Percentiles rank a stretch among this genome's conserved stretches.
phyloP scores from a whole-genome alignment of 768 basidiomycete genomes.

The Mycena alexandri region DNA sequence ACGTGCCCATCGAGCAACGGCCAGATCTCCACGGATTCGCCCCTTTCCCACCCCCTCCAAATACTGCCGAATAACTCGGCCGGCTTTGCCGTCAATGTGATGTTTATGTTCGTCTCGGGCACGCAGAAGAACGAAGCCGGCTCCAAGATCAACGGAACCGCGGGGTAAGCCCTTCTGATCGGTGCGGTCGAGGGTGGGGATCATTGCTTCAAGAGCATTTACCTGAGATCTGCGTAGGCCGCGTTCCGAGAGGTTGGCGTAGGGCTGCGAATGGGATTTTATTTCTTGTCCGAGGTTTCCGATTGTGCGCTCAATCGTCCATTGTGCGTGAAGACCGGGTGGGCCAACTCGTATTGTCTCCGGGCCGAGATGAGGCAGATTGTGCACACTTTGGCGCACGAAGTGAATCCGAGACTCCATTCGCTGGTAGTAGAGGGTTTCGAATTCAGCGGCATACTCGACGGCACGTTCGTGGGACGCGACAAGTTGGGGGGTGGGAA shows the following conservation, averaged over 20 bases:
- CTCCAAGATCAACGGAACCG: slow-evolving; percentile 23
- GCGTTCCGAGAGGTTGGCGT: slow-evolving; percentile 37
- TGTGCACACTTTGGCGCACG: slow-evolving; percentile 30
- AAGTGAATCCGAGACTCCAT: slow-evolving; percentile 30
- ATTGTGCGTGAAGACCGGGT: slow-evolving; percentile 18
- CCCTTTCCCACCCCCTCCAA: neutral
- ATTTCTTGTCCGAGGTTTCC: slow-evolving; percentile 37
- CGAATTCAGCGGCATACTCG: slow-evolving; percentile 34
- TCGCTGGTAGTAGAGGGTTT: slow-evolving; percentile 32
- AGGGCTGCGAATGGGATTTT: slow-evolving; percentile 33
- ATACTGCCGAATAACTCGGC: neutral
- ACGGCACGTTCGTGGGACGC: neutral
- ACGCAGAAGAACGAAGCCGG: slow-evolving; percentile 28
- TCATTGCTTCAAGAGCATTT: slow-evolving; percentile 24
- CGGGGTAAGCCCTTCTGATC: slow-evolving; percentile 1
- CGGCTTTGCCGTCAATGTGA: neutral
- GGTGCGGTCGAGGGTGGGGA: slow-evolving; percentile 20
- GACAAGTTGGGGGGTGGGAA: neutral
- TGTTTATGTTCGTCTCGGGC: slow-evolving; percentile 9
- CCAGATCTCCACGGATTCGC: neutral
- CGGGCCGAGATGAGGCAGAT: slow-evolving; percentile 12
- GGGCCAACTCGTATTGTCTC: slow-evolving; percentile 34
- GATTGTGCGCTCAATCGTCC: slow-evolving; percentile 39
- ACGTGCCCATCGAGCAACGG: slow-evolving; percentile 32
- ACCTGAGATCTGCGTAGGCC: slow-evolving; percentile 27